Base-by-base conservation (phyloP, 441 rosid genomes). In the Arabidopsis lyrata region DNA sequence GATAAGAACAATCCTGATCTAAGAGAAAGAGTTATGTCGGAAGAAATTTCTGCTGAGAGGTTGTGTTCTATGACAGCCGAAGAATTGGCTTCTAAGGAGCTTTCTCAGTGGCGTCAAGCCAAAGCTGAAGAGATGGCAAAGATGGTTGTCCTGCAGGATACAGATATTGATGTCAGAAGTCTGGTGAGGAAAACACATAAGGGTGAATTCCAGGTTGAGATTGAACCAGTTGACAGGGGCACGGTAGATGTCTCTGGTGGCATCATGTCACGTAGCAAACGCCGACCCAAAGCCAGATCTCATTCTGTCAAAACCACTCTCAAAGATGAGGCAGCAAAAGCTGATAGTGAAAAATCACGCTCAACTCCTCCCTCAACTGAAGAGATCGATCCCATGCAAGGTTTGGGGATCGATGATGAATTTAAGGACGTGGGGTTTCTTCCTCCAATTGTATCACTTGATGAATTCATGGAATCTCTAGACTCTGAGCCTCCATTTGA, bases 51-150 rank as follows among this genome's bases (percentile, higher is more conserved):
- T 7, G 89, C 99, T 11, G 87, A 87, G 35, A 84, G 85, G 64
- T 82, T 95, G 59, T 95, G 99, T 74, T 82, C 96, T 29, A 95
- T 95, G 99, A 86, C 92, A 55, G 92, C 96, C 0, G 99, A 95
- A 86, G 99, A 95, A 68, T 95, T 95, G 77, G 99, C 99, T 65
- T 95, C 98, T 8, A 81, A 91, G 84, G 99, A 95, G 90, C 99
- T 95, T 73, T 92, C 98, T 10, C 72, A 93, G 72, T 95, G 99
- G 99, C 89, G 99, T 57, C 90, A 88, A 80, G 99, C 98, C 8
- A 95, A 95, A 84, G 99, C 97, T 4, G 96, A 95, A 72, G 90
- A 92, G 81, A 80, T 95, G 82, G 99, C 99, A 22, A 90, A 92
- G 75, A 95, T 93, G 96, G 97, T 92, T 53, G 93, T 95, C 49